Evolutionary conservation across 805 yeast species (phyloP).

Genomic region (Lachancea quebecensis): DNA sequence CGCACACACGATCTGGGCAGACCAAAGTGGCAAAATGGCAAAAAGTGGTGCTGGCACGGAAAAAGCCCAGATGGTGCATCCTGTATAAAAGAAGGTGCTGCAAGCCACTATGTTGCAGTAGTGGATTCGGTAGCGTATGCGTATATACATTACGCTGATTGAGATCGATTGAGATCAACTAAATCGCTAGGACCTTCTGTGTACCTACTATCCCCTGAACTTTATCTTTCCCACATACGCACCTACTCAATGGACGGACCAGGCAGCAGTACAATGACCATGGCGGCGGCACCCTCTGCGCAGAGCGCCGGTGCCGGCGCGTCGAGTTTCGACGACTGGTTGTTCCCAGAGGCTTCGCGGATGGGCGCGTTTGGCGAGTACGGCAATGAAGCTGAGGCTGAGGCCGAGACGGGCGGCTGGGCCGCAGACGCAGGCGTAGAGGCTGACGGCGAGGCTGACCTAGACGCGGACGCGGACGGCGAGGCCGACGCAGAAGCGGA

Average conservation of each 20-base stretch:
- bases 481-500: not conserved
- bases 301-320: not conserved
- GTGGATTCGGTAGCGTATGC: not conserved
- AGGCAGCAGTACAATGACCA: not conserved
- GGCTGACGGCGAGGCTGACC: not conserved
- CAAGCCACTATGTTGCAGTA: not conserved
- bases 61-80: not conserved
- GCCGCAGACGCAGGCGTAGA: not conserved
- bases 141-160: not conserved
- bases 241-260: not conserved
- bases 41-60: not conserved
- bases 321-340: slow-evolving; percentile 8
- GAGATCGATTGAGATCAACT: not conserved
- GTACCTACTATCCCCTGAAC: not conserved
- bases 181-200: not conserved
- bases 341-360: slow-evolving; percentile 5
- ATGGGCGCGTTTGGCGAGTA: slow-evolving; percentile 2
- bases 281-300: not conserved
- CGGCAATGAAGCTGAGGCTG: not conserved
- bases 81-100: not conserved
- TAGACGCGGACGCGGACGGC: not conserved
- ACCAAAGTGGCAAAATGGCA: not conserved
- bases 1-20: too few relatives aligned
- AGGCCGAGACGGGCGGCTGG: not conserved
- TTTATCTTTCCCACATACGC: not conserved